These are phyloP conservation scores for Candida glucosophila DNA, from an alignment of 1,139 yeast genomes.

Conservation along the genomic window DNA sequence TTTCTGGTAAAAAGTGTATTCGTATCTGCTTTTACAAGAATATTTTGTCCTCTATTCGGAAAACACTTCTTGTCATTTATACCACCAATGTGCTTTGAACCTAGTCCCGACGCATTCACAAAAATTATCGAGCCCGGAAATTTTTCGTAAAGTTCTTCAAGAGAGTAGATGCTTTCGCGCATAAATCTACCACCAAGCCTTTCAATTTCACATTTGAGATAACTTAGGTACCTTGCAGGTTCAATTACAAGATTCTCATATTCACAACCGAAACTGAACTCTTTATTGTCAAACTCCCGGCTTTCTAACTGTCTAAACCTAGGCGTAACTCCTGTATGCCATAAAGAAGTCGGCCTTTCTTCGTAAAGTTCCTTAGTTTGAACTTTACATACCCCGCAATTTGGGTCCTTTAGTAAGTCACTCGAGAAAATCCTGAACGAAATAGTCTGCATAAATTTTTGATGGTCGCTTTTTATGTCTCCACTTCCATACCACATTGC, in stretches of 20 bases:
- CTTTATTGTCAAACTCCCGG: slow-evolving; percentile 1
- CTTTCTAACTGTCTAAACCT: slow-evolving; percentile 2
- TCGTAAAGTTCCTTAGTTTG: slow-evolving; percentile 3
- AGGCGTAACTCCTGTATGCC: slow-evolving; percentile 2
- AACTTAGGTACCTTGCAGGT: slow-evolving; percentile 4
- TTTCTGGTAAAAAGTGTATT: slow-evolving; percentile 2
- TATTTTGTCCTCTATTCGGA: slow-evolving; percentile 4
- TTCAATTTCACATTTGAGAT: slow-evolving; percentile 3
- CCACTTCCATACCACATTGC: slow-evolving; percentile 5
- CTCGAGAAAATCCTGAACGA: slow-evolving; percentile 3
- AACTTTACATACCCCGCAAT: slow-evolving; percentile 4
- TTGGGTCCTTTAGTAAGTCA: slow-evolving; percentile 1
- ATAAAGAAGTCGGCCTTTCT: slow-evolving; percentile 2
- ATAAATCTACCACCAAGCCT: slow-evolving; percentile 3
- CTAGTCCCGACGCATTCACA: slow-evolving; percentile 5
- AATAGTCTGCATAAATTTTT: slow-evolving; percentile 2
- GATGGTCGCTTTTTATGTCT: slow-evolving; percentile 1
- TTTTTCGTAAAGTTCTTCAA: slow-evolving; percentile 2
- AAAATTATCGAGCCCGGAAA: slow-evolving; percentile 3
- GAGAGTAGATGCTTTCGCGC: slow-evolving; percentile 1
- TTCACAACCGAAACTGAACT: slow-evolving; percentile 3
- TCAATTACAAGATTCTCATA: slow-evolving; percentile 3
- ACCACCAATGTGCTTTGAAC: slow-evolving; percentile 1
- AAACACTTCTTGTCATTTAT: background rate
- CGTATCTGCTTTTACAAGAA: slow-evolving; percentile 3